These are phyloP conservation scores for Sarcodon aspratus DNA, from an alignment of 768 basidiomycete genomes.

Conservation along the genomic window DNA sequence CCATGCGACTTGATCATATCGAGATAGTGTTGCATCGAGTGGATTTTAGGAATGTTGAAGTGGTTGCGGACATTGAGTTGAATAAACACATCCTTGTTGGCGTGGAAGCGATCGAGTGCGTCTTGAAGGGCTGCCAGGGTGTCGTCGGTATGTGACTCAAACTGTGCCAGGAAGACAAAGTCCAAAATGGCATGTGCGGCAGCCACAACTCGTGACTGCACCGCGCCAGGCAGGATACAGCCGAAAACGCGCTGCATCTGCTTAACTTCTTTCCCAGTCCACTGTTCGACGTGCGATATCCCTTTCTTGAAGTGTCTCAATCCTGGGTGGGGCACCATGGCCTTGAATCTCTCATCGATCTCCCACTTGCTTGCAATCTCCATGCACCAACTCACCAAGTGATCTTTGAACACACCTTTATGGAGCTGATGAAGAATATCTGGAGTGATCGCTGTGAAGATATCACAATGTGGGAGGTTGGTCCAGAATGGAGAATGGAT, in stretches of 20 bases:
- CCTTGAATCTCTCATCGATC: slow-evolving; percentile 22
- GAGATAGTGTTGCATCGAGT: slow-evolving; percentile 23
- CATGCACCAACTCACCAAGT: slow-evolving; percentile 24
- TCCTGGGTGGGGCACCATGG: slow-evolving; percentile 17
- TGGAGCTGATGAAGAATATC: slow-evolving; percentile 34
- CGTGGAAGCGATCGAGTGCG: slow-evolving; percentile 22
- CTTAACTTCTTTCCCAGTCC: slow-evolving; percentile 31
- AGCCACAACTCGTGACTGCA: slow-evolving; percentile 8
- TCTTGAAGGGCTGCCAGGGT: slow-evolving; percentile 17
- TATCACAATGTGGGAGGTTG: too few relatives aligned
- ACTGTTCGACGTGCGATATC: slow-evolving; percentile 25
- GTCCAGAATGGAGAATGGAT: too few relatives aligned
- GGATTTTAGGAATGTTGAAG: slow-evolving; percentile 35
- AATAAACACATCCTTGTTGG: slow-evolving; percentile 24
- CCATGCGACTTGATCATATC: slow-evolving; percentile 20
- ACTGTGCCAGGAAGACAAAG: slow-evolving; percentile 27
- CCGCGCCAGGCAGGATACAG: slow-evolving; percentile 7
- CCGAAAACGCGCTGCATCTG: slow-evolving; percentile 13
- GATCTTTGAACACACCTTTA: slow-evolving; percentile 34
- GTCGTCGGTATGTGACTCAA: slow-evolving; percentile 17
- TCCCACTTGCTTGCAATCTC: slow-evolving; percentile 10
- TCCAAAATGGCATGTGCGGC: slow-evolving; percentile 23
- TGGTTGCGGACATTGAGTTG: slow-evolving; percentile 18
- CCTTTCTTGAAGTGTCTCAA: slow-evolving; percentile 29
- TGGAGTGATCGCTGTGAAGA: slow-evolving; percentile 23